phyloP scores from a whole-genome alignment of 2,329 filamentous ascomycete genomes.

The Fusarium duplospermum region DNA sequence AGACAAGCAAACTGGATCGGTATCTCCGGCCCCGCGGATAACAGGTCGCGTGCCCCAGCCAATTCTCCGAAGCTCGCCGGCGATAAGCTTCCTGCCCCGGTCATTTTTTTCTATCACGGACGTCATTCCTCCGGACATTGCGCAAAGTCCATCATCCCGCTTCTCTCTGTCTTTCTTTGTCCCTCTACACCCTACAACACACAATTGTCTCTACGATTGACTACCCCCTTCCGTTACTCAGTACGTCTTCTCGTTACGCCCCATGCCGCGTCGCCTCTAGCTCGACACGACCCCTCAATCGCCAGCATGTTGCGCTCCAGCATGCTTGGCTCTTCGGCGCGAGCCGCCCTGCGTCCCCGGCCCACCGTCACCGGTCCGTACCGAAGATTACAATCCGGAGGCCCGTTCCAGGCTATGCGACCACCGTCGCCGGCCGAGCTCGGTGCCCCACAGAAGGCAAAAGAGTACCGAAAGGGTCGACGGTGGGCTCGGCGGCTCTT shows the following conservation, averaged over 20 bases:
- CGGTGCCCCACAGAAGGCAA: slow-evolving; percentile 76
- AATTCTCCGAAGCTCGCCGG: slow-evolving; percentile 40
- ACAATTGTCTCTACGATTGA: neutral
- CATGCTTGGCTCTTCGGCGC: slow-evolving; percentile 41
- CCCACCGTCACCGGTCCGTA: slow-evolving; percentile 61
- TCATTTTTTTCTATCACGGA: slow-evolving; percentile 36
- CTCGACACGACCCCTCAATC: slow-evolving; percentile 25
- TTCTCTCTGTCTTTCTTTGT: neutral
- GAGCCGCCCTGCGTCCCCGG: slow-evolving; percentile 43
- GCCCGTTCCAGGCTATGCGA: slow-evolving; percentile 71
- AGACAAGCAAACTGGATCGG: slow-evolving; percentile 7
- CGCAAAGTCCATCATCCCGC: slow-evolving; percentile 14
- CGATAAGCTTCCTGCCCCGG: slow-evolving; percentile 32
- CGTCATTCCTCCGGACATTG: slow-evolving; percentile 35
- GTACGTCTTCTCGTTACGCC: neutral
- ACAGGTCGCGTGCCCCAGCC: slow-evolving; percentile 25
- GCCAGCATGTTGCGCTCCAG: slow-evolving; percentile 46
- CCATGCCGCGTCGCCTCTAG: slow-evolving; percentile 23
- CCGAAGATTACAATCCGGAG: slow-evolving; percentile 47
- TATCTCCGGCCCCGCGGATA: slow-evolving; percentile 20
- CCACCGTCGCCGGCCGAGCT: slow-evolving; percentile 85
- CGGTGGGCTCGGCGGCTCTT: slow-evolving; percentile 83
- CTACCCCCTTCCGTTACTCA: neutral
- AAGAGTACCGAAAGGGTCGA: slow-evolving; percentile 75
- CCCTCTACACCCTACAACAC: neutral